These are phyloP conservation scores for Kingdonia uniflora DNA, from an alignment of 164 flowering plant species.

Conservation along the genomic window DNA sequence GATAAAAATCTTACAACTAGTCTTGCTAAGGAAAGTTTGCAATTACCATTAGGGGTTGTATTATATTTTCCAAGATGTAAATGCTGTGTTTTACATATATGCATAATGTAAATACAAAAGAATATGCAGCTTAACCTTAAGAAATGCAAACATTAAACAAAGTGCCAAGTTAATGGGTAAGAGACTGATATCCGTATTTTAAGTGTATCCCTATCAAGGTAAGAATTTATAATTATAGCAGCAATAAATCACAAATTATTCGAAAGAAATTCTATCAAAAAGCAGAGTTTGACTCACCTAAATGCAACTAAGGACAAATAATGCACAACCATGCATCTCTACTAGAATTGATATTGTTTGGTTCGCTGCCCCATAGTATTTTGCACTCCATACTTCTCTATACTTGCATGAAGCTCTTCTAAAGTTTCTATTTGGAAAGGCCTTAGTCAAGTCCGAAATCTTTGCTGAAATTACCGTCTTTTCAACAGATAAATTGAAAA, in stretches of 20 bases:
- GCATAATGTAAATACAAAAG: too few species aligned
- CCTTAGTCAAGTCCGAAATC: slow-evolving; percentile 4
- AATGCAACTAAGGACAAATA: background rate
- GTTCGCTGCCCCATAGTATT: background rate
- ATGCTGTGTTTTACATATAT: too few species aligned
- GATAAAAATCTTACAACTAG: too few species aligned
- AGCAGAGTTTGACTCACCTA: too few species aligned
- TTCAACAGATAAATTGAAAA: slow-evolving; percentile 3
- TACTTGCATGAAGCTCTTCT: slow-evolving; percentile 1
- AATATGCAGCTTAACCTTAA: background rate
- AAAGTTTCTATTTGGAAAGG: background rate
- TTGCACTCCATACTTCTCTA: slow-evolving; percentile 1
- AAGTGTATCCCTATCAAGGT: too few species aligned
- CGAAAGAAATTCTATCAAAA: too few species aligned
- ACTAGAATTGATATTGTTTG: slow-evolving; percentile 1
- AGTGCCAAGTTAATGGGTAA: background rate
- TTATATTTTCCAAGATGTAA: too few species aligned
- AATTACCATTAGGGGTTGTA: too few species aligned
- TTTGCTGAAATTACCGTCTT: slow-evolving; percentile 2
- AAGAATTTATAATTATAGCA: too few species aligned
- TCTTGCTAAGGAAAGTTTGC: too few species aligned
- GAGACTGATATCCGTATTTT: too few species aligned
- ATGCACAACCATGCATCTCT: slow-evolving; percentile 5
- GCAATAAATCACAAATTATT: too few species aligned
- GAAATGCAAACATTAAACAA: background rate